Evolutionary conservation across 139 green algal genomes (phyloP), one percentile per base, ranked within the genome.

Genomic region (Gonium pectorale): DNA sequence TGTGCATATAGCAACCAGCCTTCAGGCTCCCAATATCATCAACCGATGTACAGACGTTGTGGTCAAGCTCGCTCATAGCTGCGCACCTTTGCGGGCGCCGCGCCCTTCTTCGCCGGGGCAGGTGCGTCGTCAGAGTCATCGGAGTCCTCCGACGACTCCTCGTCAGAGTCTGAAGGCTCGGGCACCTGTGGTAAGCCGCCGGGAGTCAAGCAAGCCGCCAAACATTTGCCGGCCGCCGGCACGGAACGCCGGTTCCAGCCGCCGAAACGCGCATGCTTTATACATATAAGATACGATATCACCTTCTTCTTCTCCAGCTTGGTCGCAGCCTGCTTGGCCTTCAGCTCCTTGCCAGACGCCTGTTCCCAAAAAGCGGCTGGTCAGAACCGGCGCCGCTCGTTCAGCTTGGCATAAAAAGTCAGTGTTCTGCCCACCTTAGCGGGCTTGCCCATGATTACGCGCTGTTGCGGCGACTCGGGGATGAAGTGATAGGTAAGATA

Each of bases 271-370:
- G n/a, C n/a, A n/a, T n/a, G n/a, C n/a, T n/a, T n/a, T n/a, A n/a
- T n/a, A n/a, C n/a, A n/a, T n/a, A n/a, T n/a, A n/a, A n/a, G n/a
- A n/a, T n/a, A n/a, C n/a, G n/a, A n/a, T n/a, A n/a, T 24, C 29
- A 82, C 75, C 75, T 82, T 82, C 75, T 82, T 82, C 56, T 82
- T 82, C 75, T 82, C 75, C 41, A 82, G 59, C 59, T 82, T 82
- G 1, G n/a, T 44, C 0, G 75, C 75, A 19, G 56, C 75, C 63
- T 82, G 75, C 54, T 82, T 82, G 59, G 75, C 75, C 75, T 82
- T 82, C 17, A 82, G 19, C 38, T 82, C 75, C 75, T 82, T 82
- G 4, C 29, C 75, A 1, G 75, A 71, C 33, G 75, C 75, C 75
- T 82, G 59, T 31, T 40, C 27, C 17, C 13, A n/a, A n/a, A n/a